A percentile compares a stretch with the other conserved stretches of the same genome.
Evolutionary conservation across 371 early-diverging fungal species (phyloP).

Genomic region (Entomophthora muscae): DNA sequence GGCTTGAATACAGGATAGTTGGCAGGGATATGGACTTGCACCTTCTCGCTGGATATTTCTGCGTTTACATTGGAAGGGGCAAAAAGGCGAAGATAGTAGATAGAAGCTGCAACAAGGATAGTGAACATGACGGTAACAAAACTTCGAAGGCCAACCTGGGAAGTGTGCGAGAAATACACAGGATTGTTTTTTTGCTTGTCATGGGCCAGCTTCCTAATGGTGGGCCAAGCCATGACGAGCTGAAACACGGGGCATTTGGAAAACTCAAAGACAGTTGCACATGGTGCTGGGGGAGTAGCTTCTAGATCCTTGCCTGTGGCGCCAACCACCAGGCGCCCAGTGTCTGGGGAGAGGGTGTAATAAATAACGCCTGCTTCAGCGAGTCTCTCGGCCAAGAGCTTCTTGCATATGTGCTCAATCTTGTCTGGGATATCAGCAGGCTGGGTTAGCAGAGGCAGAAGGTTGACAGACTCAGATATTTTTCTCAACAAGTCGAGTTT

Average conservation of each 20-base stretch:
- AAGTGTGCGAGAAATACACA: not conserved
- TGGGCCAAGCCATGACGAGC: not conserved
- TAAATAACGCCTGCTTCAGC: not conserved
- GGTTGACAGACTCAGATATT: not conserved
- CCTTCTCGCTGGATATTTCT: not conserved
- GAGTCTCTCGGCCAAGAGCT: not conserved
- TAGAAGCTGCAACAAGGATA: not conserved
- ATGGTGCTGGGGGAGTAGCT: not conserved
- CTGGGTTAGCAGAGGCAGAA: not conserved
- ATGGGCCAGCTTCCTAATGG: not conserved
- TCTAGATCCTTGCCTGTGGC: not conserved
- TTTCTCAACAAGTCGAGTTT: not conserved
- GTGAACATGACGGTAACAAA: not conserved
- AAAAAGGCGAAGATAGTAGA: not conserved
- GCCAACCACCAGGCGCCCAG: not conserved
- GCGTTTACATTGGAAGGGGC: not conserved
- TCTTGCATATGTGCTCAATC: not conserved
- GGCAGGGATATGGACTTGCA: not conserved
- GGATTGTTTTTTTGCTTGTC: not conserved
- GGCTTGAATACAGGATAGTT: not conserved
- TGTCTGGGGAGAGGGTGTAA: not conserved
- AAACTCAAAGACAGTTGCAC: not conserved
- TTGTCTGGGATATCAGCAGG: not conserved
- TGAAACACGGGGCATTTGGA: not conserved
- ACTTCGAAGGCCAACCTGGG: not conserved